Evolutionary conservation across 2,329 filamentous ascomycete genomes (phyloP), one percentile per base, ranked within the genome.

Genomic region (Pseudohalonectria lignicola): DNA sequence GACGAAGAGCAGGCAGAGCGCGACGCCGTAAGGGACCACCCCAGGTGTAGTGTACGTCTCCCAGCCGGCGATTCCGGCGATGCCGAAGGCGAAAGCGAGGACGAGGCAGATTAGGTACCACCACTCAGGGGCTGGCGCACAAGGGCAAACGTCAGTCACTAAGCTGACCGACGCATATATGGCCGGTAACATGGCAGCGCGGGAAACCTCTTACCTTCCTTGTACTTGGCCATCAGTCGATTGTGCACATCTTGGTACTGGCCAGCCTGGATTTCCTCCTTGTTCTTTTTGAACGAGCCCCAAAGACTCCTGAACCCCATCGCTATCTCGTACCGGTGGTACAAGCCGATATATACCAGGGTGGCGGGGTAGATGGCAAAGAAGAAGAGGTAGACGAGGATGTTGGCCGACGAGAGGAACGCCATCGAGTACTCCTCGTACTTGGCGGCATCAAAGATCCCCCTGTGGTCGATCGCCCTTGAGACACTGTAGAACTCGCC

Each of bases 301-400:
- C 61, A 56, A 4, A 71, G 51, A 26, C 62, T 65, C 6, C 26
- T 36, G 34, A 29, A 10, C 19, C 26, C 19, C 16, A 38, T 37
- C 23, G 18, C 26, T 23, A 47, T 35, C 31, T 45, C 42, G 29
- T 31, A 20, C 39, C 37, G 26, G 31, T 46, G 45, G 50, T 72
- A 74, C 2, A 75, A 57, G 15, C 54, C 47, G 18, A 67, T 64
- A 39, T 74, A 71, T 4, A 64, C 66, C 13, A 75, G 51, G 0
- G 64, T 66, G 15, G 69, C 66, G 0, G 70, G 60, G 45, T 74
- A 74, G 21, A 71, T 64, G 36, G 62, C 67, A 40, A 75, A 75
- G 55, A 71, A 74, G 50, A 67, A 69, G 44, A 69, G 57, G 55
- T 74, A 75, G n/a, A 67, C 57, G 21, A 60, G 55, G n/a, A 69